Evolutionary conservation across 2,329 filamentous ascomycete species (phyloP).

Genomic region (Fusarium torulosum): DNA sequence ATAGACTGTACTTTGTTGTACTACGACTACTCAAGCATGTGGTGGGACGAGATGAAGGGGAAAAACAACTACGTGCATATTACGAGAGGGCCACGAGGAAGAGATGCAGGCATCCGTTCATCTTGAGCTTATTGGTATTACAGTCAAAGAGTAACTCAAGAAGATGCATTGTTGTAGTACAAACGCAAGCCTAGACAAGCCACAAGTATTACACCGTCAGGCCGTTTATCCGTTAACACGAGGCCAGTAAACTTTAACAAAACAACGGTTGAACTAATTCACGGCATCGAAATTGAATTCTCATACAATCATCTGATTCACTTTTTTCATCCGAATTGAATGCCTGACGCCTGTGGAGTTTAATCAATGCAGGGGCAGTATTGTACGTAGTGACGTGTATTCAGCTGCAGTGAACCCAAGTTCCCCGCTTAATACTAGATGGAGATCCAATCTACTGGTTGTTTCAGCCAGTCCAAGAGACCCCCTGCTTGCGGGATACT

Average conservation of each 20-base stretch:
- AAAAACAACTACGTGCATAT: constrained; percentile 19
- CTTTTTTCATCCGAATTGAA: constrained; percentile 17
- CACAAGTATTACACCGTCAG: not conserved
- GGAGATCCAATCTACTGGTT: constrained; percentile 36
- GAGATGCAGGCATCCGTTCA: constrained; percentile 17
- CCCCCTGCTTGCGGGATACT: constrained; percentile 39
- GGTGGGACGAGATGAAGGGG: constrained; percentile 12
- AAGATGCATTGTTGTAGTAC: not conserved
- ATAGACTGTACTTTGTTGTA: not conserved
- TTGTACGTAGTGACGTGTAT: constrained; percentile 31
- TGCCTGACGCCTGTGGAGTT: constrained; percentile 2
- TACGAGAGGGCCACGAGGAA: constrained; percentile 18
- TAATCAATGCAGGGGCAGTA: constrained; percentile 19
- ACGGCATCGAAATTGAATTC: not conserved
- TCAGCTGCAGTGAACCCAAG: constrained; percentile 38
- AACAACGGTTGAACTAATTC: not conserved
- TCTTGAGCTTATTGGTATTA: constrained; percentile 3
- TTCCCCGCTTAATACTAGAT: constrained; percentile 29
- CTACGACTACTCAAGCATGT: constrained; percentile 6
- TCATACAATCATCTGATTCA: constrained; percentile 1
- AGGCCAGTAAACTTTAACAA: constrained; percentile 5
- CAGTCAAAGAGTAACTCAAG: not conserved
- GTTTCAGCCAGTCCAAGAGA: constrained; percentile 42
- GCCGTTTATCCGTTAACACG: not conserved
- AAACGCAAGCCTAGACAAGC: not conserved